Evolutionary conservation across 2,329 filamentous ascomycete species (phyloP).

Genomic region (Chaetomiaceae sp.): DNA sequence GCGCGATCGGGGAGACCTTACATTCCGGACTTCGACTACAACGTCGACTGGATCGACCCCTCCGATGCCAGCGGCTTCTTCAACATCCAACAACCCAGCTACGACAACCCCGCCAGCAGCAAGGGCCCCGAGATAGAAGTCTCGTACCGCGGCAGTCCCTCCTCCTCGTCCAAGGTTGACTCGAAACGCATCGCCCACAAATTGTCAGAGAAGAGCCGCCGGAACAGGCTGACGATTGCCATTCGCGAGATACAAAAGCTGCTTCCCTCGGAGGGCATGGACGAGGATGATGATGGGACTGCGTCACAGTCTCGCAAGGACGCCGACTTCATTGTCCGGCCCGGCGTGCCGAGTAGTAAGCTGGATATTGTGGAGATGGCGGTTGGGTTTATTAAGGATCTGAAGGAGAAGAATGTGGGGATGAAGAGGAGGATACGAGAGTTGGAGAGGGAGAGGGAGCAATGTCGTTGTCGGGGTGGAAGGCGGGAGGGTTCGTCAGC

Average conservation of each 20-base stretch:
- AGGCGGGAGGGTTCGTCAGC: neutral
- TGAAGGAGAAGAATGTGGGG: constrained; percentile 22
- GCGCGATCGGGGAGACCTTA: constrained; percentile 1
- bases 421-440: constrained; percentile 13
- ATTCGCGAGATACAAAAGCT: constrained; percentile 29
- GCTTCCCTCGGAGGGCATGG: constrained; percentile 14
- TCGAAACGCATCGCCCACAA: constrained; percentile 27
- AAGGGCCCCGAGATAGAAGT: constrained; percentile 8
- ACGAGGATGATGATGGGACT: neutral
- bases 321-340: constrained; percentile 5
- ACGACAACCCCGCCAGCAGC: neutral
- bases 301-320: neutral
- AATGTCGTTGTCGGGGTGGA: constrained; percentile 10
- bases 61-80: constrained; percentile 2
- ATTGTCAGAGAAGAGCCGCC: constrained; percentile 27
- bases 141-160: constrained; percentile 6
- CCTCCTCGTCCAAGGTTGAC: constrained; percentile 17
- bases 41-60: constrained; percentile 8
- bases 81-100: neutral
- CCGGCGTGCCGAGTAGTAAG: constrained; percentile 23
- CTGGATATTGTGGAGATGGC: constrained; percentile 28
- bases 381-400: constrained; percentile 24
- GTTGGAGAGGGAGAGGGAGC: constrained; percentile 4
- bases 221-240: constrained; percentile 25
- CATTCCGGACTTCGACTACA: constrained; percentile 9